These are phyloP conservation scores for Raffaelea albimanens DNA, from an alignment of 2,329 filamentous ascomycete genomes.

Conservation along the genomic window DNA sequence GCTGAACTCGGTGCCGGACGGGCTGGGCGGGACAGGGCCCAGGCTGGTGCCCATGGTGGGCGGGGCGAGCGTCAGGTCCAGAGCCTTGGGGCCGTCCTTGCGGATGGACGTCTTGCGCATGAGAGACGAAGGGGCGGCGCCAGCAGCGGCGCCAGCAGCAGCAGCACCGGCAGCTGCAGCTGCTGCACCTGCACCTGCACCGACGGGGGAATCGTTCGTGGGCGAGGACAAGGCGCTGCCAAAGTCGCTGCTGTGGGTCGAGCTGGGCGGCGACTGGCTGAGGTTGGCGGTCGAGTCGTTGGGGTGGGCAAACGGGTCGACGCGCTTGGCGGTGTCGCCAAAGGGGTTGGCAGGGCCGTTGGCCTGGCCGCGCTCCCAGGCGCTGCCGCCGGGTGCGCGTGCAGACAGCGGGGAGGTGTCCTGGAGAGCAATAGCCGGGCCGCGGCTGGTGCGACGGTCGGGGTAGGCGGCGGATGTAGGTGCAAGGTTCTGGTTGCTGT, in stretches of 20 bases:
- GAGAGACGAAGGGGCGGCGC: constrained; percentile 29
- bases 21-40: constrained; percentile 40
- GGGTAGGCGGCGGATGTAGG: constrained; percentile 16
- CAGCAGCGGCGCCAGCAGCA: constrained; percentile 28
- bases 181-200: constrained; percentile 2
- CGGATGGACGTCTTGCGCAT: constrained; percentile 48
- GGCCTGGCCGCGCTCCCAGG: constrained; percentile 32
- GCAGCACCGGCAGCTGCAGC: constrained; percentile 18
- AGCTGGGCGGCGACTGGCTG: constrained; percentile 16
- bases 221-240: background rate
- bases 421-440: constrained; percentile 29
- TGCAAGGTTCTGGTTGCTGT: background rate
- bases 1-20: constrained; percentile 55
- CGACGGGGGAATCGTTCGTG: constrained; percentile 16
- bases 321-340: constrained; percentile 47
- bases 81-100: constrained; percentile 37
- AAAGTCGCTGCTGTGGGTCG: background rate
- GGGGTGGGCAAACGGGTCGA: constrained; percentile 24
- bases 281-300: constrained; percentile 22
- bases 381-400: constrained; percentile 23
- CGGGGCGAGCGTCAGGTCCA: constrained; percentile 43
- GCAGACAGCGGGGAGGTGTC: constrained; percentile 16
- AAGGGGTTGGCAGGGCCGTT: constrained; percentile 60
- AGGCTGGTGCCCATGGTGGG: constrained; percentile 17
- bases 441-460: constrained; percentile 42